Evolutionary conservation across 2,329 filamentous ascomycete species (phyloP).

Genomic region (Aspergillus novofumigatus): DNA sequence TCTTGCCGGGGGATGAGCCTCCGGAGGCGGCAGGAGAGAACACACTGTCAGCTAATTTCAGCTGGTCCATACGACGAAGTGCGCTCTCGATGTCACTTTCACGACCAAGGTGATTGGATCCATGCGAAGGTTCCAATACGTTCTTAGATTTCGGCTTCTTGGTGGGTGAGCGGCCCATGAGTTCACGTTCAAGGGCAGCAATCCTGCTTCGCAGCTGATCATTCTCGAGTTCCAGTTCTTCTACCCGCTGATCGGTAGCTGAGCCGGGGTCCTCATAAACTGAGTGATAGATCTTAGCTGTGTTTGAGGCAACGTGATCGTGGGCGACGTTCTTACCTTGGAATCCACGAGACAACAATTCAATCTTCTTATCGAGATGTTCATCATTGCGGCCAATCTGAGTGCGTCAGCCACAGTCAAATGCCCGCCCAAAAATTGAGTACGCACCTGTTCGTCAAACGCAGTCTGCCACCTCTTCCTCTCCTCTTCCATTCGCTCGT

Average conservation of each 20-base stretch:
- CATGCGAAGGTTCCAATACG: constrained; percentile 20
- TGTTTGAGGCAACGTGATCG: not conserved
- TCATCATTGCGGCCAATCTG: constrained; percentile 68
- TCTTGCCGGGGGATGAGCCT: constrained; percentile 32
- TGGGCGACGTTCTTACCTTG: constrained; percentile 32
- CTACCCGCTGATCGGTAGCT: constrained; percentile 55
- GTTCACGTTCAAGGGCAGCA: constrained; percentile 61
- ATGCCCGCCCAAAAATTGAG: not conserved
- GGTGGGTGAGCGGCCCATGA: constrained; percentile 59
- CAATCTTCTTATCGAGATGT: constrained; percentile 84
- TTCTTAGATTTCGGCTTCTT: constrained; percentile 45
- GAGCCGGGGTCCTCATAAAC: constrained; percentile 47
- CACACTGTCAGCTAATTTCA: constrained; percentile 36
- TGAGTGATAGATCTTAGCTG: constrained; percentile 21
- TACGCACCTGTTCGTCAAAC: constrained; percentile 64
- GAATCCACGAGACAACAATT: constrained; percentile 59
- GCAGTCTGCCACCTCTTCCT: constrained; percentile 75
- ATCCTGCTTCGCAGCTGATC: constrained; percentile 64
- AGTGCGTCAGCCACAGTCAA: constrained; percentile 10
- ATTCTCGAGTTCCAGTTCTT: constrained; percentile 68
- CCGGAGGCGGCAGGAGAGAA: constrained; percentile 24
- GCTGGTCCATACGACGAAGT: constrained; percentile 35
- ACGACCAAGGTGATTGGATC: constrained; percentile 28
- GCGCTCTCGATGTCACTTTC: constrained; percentile 40
- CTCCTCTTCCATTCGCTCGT: constrained; percentile 69